Evolutionary conservation across 163 green algal species (phyloP), one percentile per base, ranked within the genome.

Genomic region (Volvox carteri): DNA sequence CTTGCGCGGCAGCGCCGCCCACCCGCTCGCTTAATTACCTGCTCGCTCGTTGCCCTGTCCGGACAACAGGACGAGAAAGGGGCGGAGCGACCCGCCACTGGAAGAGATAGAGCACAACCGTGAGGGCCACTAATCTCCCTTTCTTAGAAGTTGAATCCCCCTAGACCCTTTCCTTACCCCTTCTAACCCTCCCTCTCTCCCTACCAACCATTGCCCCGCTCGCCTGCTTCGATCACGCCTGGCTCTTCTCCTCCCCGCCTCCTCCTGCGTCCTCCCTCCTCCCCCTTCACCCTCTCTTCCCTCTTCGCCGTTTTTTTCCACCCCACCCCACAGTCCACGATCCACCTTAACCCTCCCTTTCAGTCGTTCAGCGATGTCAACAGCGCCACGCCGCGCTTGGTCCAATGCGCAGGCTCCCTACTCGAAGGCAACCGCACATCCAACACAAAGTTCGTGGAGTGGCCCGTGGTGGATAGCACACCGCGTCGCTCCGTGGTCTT

Each of bases 391-490:
- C 95, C 95, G 1, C 95, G 70, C 88, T 94, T 95, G 16, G 91
- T 96, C 95, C 95, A 97, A 90, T 96, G 93, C 25, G 92, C 89
- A 28, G 89, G 67, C 42, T 91, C 75, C 48, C 87, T 77, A 37
- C 54, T 74, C 14, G 67, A 92, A 4, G 95, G 93, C 48, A 97
- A 41, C 41, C 92, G 86, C 23, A 97, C 90, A 73, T 96, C 94
- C 75, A 95, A 86, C 75, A 97, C 95, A 87, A 97, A 97, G 86
- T 97, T 97, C 54, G 95, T 97, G 25, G 92, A 96, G 88, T 97
- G 95, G 23, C 95, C 95, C 11, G 95, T 97, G 28, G 95, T 97
- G 84, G 88, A 94, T 41, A 97, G 90, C 30, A 96, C 87, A 30
- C 95, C 95, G 19, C 95, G 91, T 35, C 95, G 86, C 80, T 96